Evolutionary conservation across 441 rosid genomes (phyloP).

Genomic region (Theobroma grandiflorum): DNA sequence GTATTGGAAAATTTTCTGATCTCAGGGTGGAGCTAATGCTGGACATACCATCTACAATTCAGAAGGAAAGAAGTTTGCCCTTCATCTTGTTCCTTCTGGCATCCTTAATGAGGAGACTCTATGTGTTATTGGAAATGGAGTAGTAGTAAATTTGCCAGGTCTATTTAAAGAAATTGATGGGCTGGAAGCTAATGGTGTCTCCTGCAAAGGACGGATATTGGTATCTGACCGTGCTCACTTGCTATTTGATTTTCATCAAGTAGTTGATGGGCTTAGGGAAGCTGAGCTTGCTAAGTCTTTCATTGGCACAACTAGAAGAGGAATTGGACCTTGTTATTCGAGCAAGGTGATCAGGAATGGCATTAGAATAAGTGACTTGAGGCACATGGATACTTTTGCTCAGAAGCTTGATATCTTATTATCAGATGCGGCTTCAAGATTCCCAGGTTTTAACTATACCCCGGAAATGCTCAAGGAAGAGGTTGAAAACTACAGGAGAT

Average conservation of each 20-base stretch:
- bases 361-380: slow-evolving; percentile 87
- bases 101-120: slow-evolving; percentile 86
- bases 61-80: slow-evolving; percentile 93
- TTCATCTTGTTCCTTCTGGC: slow-evolving; percentile 96
- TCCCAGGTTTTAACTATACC: slow-evolving; percentile 66
- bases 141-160: slow-evolving; percentile 90
- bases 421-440: slow-evolving; percentile 83
- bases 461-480: slow-evolving; percentile 82
- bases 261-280: slow-evolving; percentile 85
- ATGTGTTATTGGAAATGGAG: slow-evolving; percentile 95
- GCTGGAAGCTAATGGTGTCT: slow-evolving; percentile 78
- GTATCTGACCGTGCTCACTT: slow-evolving; percentile 97
- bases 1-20: slow-evolving; percentile 22
- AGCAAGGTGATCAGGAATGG: slow-evolving; percentile 89
- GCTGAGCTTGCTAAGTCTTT: slow-evolving; percentile 89
- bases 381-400: slow-evolving; percentile 92
- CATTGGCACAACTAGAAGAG: slow-evolving; percentile 93
- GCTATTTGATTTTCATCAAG: slow-evolving; percentile 92
- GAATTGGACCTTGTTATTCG: slow-evolving; percentile 92
- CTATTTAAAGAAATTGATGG: slow-evolving; percentile 88
- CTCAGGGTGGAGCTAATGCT: slow-evolving; percentile 97
- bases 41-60: slow-evolving; percentile 98
- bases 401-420: slow-evolving; percentile 82
- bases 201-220: slow-evolving; percentile 86
- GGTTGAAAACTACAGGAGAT: slow-evolving; percentile 89